Conservation (phyloP, 2,329 filamentous ascomycete species). For the Sporothrix euskadiensis region DNA sequence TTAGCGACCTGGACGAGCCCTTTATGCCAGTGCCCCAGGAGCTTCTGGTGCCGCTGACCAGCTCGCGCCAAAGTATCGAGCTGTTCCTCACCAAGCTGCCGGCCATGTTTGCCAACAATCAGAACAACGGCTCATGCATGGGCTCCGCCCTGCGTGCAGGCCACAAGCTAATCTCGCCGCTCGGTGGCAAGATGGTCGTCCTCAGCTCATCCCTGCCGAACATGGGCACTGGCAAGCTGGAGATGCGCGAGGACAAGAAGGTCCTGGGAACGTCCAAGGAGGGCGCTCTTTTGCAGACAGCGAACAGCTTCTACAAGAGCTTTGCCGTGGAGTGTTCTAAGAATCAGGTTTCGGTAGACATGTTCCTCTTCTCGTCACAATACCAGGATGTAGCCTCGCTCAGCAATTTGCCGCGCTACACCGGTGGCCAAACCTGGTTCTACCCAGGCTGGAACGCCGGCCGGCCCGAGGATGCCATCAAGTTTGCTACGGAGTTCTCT, state of each 20-base stretch:
- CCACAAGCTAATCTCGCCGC: constrained; percentile 90
- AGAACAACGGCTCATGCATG: constrained; percentile 88
- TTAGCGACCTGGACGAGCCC: constrained; percentile 93
- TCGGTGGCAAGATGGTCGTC: constrained; percentile 93
- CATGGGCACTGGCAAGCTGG: constrained; percentile 82
- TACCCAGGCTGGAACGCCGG: constrained; percentile 98
- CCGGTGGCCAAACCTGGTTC: constrained; percentile 96
- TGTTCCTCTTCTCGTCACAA: constrained; percentile 94
- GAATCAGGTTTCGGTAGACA: constrained; percentile 96
- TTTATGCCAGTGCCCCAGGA: constrained; percentile 94
- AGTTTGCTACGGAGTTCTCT: constrained; percentile 95
- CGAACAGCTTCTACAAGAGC: constrained; percentile 97
- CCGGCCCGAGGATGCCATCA: constrained; percentile 91
- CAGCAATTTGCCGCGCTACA: constrained; percentile 93
- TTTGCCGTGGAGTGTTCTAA: constrained; percentile 99
- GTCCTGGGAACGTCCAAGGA: constrained; percentile 92
- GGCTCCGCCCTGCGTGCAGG: constrained; percentile 88
- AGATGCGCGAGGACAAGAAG: constrained; percentile 96
- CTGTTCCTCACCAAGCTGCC: constrained; percentile 87
- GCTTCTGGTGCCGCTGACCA: constrained; percentile 82
- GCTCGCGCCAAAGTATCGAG: constrained; percentile 89
- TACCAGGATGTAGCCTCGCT: constrained; percentile 97
- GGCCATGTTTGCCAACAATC: constrained; percentile 94
- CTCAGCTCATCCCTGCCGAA: constrained; percentile 89
- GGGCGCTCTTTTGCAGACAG: constrained; percentile 80